These are phyloP conservation scores for Pseudogymnoascus verrucosus DNA, from an alignment of 2,329 filamentous ascomycete species.

Conservation along the genomic window DNA sequence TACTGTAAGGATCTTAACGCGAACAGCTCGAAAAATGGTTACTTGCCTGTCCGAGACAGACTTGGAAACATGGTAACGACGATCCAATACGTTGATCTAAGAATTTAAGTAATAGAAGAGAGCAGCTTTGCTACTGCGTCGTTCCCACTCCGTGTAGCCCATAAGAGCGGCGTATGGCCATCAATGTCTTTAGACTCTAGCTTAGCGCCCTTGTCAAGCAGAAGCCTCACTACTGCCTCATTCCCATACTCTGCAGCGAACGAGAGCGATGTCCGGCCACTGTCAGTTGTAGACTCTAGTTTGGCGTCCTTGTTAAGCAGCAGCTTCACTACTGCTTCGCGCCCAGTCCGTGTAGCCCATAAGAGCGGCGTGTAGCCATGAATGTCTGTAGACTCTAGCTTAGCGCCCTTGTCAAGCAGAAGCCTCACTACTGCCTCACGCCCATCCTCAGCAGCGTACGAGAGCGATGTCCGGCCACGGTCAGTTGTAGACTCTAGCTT, in stretches of 20 bases:
- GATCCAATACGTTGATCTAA: background rate
- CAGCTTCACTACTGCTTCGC: background rate
- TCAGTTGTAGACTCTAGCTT: constrained; percentile 2
- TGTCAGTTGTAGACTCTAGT: background rate
- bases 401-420: background rate
- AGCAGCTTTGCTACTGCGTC: background rate
- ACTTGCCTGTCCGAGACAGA: background rate
- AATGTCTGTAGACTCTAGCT: background rate
- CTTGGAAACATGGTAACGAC: background rate
- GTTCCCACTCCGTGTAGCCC: constrained; percentile 23
- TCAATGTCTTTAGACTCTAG: background rate
- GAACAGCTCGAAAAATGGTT: background rate
- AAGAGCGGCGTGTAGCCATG: background rate
- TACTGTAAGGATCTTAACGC: background rate
- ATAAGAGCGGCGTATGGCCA: background rate
- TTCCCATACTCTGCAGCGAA: constrained; percentile 7
- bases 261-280: constrained; percentile 10
- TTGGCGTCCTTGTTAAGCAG: constrained; percentile 6
- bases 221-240: background rate
- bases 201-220: background rate
- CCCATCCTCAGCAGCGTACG: constrained; percentile 5
- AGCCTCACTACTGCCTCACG: background rate
- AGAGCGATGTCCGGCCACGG: constrained; percentile 10
- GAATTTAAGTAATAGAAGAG: background rate
- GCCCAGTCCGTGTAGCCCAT: background rate